A percentile compares a stretch with the other conserved stretches of the same genome.
Evolutionary conservation across 2,329 filamentous ascomycete species (phyloP).

Genomic region (Fusarium coffeatum): DNA sequence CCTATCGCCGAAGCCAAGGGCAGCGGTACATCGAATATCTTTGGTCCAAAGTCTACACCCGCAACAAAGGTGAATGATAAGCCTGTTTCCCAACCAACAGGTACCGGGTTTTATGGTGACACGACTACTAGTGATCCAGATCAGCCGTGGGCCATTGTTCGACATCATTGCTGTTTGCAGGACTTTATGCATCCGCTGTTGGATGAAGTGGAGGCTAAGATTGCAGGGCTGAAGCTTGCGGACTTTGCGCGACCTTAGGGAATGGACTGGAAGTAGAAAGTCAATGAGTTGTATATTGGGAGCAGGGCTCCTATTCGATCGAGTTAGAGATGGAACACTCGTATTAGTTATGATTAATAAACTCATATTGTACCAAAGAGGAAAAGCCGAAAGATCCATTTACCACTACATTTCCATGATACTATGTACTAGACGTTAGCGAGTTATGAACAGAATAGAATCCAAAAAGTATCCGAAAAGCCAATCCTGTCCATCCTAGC

Average conservation of each 20-base stretch:
- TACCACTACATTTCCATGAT: too few species aligned
- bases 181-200: background rate
- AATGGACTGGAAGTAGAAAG: background rate
- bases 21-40: too few species aligned
- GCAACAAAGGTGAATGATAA: background rate
- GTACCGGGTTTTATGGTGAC: background rate
- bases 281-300: too few species aligned
- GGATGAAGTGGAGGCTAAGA: background rate
- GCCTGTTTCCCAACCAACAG: background rate
- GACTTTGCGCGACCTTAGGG: background rate
- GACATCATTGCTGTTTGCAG: background rate
- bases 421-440: too few species aligned
- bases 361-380: too few species aligned
- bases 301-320: accelerated
- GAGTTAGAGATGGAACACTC: accelerated
- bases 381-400: too few species aligned
- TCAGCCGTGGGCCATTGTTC: background rate
- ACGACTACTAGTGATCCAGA: accelerated
- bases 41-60: too few species aligned
- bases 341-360: accelerated
- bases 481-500: too few species aligned
- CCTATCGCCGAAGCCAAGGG: too few species aligned
- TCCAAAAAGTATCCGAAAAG: too few species aligned
- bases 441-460: too few species aligned
- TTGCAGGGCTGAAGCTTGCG: background rate